Base-by-base conservation (phyloP, 2,329 filamentous ascomycete species). In the Fusarium scirpi region DNA sequence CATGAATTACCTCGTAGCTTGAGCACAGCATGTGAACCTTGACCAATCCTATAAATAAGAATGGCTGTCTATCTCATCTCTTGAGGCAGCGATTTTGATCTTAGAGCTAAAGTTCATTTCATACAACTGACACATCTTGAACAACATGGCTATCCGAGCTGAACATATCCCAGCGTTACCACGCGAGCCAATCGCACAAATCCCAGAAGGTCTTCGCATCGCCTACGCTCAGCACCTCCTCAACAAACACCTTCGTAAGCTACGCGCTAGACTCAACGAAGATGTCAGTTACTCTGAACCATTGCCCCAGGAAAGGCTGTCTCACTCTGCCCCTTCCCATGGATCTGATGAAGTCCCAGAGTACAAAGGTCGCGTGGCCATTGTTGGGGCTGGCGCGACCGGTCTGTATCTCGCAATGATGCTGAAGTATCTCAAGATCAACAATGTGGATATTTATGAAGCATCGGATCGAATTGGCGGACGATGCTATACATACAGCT, bases 381-480 rank as follows among this genome's bases (percentile, higher is more conserved):
- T 71, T 9, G 48, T 71, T 1, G 67, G 68, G 0, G 68, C 68
- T 24, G 67, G 67, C 2, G 68, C 30, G 8, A 45, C 67, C 0
- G 68, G 68, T 6, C n/a, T 71, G 16, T 70, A 67, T 8, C 41
- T 70, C 1, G 63, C 67, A 2, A 71, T 71, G 67, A 67, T 71
- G 47, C 38, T 71, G 25, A 71, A 71, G 29, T 56, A 27, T 2
- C 55, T 67, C 9, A 32, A 54, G 13, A 58, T 70, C 3, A 27
- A 27, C 7, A 67, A 70, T 1, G 52, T 71, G 8, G 67, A 71
- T 24, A 71, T 71, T 1, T 48, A 67, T 6, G 67, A 71, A 15
- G 68, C 68, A 2, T 70, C 63, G 0, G 38, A 58, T 2, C n/a
- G 67, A 8, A 51, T 71, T 1, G 67, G 69, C 4, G 67, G 67